Evolutionary conservation across 495 filamentous ascomycete species (phyloP).

Genomic region (Hypoxylon trugodes): DNA sequence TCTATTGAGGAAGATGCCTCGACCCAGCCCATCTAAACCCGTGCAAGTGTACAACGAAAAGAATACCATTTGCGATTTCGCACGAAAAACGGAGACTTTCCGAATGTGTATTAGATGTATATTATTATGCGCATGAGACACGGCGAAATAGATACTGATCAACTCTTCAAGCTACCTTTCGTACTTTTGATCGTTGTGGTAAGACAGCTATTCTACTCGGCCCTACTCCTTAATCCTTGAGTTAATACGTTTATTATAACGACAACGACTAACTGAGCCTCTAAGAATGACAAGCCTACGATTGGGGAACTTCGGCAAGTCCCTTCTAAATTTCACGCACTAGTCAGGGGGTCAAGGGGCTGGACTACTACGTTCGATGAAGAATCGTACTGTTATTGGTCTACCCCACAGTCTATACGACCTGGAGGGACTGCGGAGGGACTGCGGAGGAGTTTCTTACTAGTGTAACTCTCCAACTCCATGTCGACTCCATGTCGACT

Average conservation of each 20-base stretch:
- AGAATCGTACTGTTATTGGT: too few relatives aligned
- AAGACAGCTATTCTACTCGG: background rate
- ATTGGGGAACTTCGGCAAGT: too few relatives aligned
- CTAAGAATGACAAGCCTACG: too few relatives aligned
- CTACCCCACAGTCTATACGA: conserved; percentile 8
- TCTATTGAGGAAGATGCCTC: background rate
- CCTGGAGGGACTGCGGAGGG: background rate
- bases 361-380: too few relatives aligned
- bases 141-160: conserved; percentile 23
- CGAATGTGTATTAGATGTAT: conserved; percentile 19
- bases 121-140: conserved; percentile 22
- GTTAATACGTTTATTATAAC: too few relatives aligned
- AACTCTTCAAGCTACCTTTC: conserved; percentile 5
- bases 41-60: conserved; percentile 15
- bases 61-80: conserved; percentile 9
- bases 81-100: background rate
- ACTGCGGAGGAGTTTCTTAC: background rate
- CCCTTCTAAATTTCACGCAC: too few relatives aligned
- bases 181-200: background rate
- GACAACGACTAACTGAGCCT: too few relatives aligned
- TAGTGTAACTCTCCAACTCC: conserved; percentile 1
- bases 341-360: too few relatives aligned
- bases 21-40: too few relatives aligned
- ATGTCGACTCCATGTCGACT: background rate
- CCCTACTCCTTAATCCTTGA: too few relatives aligned